Conservation (phyloP, 2,329 filamentous ascomycete species). For the Incumbomyces lentus region DNA sequence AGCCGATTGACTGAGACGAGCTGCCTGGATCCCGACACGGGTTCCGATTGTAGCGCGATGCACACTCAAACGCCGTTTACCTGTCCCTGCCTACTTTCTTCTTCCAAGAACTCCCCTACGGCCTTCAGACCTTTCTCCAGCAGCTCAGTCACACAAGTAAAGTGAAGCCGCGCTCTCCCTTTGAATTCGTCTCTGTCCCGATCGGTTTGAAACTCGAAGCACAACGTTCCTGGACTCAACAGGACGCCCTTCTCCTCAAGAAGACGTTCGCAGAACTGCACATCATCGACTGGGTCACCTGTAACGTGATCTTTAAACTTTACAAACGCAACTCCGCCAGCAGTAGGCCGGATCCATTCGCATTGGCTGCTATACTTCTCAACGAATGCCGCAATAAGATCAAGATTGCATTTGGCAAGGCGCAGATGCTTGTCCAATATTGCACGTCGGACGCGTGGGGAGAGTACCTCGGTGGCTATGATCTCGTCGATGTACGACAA, state of each 20-base stretch:
- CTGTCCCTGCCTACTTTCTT: background rate
- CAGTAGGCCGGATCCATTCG: slow-evolving; percentile 62
- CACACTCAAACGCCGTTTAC: background rate
- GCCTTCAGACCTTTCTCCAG: slow-evolving; percentile 8
- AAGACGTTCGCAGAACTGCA: slow-evolving; percentile 58
- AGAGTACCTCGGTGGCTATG: slow-evolving; percentile 65
- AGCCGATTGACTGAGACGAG: no score
- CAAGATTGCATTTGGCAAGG: slow-evolving; percentile 58
- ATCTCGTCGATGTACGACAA: slow-evolving; percentile 71
- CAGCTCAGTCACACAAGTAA: slow-evolving; percentile 10
- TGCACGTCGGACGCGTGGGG: slow-evolving; percentile 49
- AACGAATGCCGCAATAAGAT: slow-evolving; percentile 53
- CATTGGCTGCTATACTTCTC: slow-evolving; percentile 49
- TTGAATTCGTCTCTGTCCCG: slow-evolving; percentile 8
- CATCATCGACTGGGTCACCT: slow-evolving; percentile 57
- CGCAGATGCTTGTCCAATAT: slow-evolving; percentile 54
- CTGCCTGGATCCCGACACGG: no score
- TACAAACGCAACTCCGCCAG: slow-evolving; percentile 70
- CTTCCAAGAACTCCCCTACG: slow-evolving; percentile 10
- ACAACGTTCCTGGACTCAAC: slow-evolving; percentile 61
- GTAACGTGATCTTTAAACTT: slow-evolving; percentile 45
- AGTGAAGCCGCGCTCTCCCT: slow-evolving; percentile 14
- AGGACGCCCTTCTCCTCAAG: slow-evolving; percentile 61
- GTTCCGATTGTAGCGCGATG: no score
- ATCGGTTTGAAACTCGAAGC: slow-evolving; percentile 48